Base-by-base conservation (phyloP, 352 stramenopile species). In the Plasmopara halstedii region DNA sequence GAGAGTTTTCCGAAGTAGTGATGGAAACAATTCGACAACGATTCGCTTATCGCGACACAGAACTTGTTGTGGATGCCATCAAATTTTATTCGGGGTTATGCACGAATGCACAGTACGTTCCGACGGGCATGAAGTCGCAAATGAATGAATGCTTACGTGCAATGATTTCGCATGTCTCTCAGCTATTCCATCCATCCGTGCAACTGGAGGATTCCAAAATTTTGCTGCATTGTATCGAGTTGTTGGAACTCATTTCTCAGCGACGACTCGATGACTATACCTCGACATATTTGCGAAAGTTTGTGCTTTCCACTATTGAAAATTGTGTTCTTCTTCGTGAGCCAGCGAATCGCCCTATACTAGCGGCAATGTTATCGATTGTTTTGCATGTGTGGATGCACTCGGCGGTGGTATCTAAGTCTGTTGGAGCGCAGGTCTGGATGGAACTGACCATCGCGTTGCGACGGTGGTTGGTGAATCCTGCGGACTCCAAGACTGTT, bases 341-440 rank as follows among this genome's bases (percentile, higher is more conserved):
- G 9, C 58, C 74, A n/a, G 48, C 31, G 5, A 87, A 91, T 31
- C 46, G 59, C 1, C 46, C 64, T 0, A 77, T 91, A 6, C 55
- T 94, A 0, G 80, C 62, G 21, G 79, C 82, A 0, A 91, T 91
- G 79, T 47, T 94, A 6, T 85, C 82, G 7, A 68, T 90, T 29
- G 76, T 91, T 31, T 46, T 90, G 18, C 81, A 94, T 41, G 81
- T 90, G 18, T 94, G 79, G 79, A 94, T 94, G 67, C 82, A 94
- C 42, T 81, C 79, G 0, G 64, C 73, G 11, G 60, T 88, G 14
- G 57, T 69, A 2, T 64, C 62, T 2, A 85, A 86, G 31, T 42
- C 73, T 17, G 71, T 58, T 15, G 67, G 70, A 5, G 64, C 80
- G 8, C 75, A 88, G 32, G 63, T 91, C 0, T 94, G 82, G 82